phyloP scores from a whole-genome alignment of 768 basidiomycete genomes.

The Suillus luteus region DNA sequence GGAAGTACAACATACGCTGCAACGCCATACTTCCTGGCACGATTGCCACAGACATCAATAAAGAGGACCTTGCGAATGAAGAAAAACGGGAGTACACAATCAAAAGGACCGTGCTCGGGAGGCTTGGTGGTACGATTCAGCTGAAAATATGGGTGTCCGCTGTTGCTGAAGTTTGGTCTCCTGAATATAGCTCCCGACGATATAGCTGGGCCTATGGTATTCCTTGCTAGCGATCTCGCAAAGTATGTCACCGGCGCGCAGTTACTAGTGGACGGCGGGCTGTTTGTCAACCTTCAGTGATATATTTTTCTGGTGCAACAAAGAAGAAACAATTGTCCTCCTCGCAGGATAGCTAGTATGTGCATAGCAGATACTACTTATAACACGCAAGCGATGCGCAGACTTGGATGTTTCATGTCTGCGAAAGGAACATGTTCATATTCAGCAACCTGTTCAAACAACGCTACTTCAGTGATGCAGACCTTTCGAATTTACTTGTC shows the following conservation, averaged over 20 bases:
- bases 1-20: slow-evolving; percentile 74
- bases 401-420: neutral
- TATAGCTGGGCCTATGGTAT: slow-evolving; percentile 73
- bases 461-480: neutral
- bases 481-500: slow-evolving; percentile 2
- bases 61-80: slow-evolving; percentile 64
- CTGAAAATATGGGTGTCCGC: neutral
- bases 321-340: slow-evolving; percentile 1
- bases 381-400: neutral
- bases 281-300: slow-evolving; percentile 75
- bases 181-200: slow-evolving; percentile 56
- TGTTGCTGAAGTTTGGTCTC: neutral
- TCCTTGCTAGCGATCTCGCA: slow-evolving; percentile 71
- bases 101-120: slow-evolving; percentile 62
- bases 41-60: slow-evolving; percentile 77
- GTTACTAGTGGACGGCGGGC: slow-evolving; percentile 70
- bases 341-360: neutral
- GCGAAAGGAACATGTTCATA: neutral
- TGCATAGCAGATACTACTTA: neutral
- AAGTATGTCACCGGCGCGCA: slow-evolving; percentile 70
- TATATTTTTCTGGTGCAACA: neutral
- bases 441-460: neutral
- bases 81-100: slow-evolving; percentile 64
- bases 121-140: slow-evolving; percentile 54
- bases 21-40: slow-evolving; percentile 77